Percentiles rank a stretch among this genome's conserved stretches.
Conservation (phyloP, 2,329 filamentous ascomycete genomes). For the Penicillium sp. region DNA sequence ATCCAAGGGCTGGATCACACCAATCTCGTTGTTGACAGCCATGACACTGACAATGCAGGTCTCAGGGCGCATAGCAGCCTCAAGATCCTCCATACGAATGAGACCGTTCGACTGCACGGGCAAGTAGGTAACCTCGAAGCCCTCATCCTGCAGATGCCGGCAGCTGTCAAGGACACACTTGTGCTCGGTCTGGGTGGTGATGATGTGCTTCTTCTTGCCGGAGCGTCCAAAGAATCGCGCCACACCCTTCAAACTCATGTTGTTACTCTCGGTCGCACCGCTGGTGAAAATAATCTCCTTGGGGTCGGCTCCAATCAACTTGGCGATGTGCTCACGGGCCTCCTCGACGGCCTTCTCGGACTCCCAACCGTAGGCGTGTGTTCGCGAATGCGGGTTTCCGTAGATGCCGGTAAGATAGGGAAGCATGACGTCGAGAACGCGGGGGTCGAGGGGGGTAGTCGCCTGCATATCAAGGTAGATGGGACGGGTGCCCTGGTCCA, state of each 20-base stretch:
- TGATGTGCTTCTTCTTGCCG: conserved; percentile 97
- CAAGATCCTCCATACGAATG: conserved; percentile 77
- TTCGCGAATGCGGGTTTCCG: conserved; percentile 95
- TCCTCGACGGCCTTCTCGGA: conserved; percentile 91
- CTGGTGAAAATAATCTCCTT: conserved; percentile 99
- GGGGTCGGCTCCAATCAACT: conserved; percentile 85
- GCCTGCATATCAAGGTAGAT: conserved; percentile 99
- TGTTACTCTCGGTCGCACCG: conserved; percentile 97
- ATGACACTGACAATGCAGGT: conserved; percentile 94
- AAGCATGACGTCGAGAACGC: conserved; percentile 94
- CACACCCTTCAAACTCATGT: conserved; percentile 99
- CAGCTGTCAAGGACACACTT: conserved; percentile 99
- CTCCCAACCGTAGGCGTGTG: conserved; percentile 98
- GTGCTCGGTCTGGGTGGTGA: conserved; percentile 96
- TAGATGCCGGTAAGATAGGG: conserved; percentile 92
- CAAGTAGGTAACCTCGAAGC: conserved; percentile 94
- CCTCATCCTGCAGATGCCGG: conserved; percentile 93
- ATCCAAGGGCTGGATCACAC: conserved; percentile 94
- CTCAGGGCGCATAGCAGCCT: conserved; percentile 85
- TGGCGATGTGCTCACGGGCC: conserved; percentile 78
- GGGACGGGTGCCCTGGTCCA: conserved; percentile 88
- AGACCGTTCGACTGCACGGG: conserved; percentile 87
- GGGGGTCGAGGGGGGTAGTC: conserved; percentile 90
- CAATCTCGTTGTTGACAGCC: conserved; percentile 99
- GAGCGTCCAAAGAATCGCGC: conserved; percentile 89